phyloP scores from a whole-genome alignment of 2,329 filamentous ascomycete species.

The Apiospora aurea region DNA sequence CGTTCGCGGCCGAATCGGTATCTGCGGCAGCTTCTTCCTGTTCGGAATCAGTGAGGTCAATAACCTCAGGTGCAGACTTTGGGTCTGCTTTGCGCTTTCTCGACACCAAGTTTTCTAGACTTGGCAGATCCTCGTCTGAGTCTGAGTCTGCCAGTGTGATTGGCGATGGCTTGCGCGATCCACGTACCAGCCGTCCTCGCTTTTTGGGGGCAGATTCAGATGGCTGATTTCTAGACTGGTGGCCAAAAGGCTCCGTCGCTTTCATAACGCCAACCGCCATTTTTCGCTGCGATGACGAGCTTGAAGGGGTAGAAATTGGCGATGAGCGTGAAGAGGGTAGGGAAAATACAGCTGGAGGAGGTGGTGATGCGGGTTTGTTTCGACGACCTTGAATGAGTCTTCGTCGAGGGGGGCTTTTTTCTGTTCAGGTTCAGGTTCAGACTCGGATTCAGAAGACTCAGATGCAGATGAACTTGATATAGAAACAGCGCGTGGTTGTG shows the following conservation, averaged over 20 bases:
- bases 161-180: conserved; percentile 6
- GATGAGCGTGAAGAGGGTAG: conserved; percentile 42
- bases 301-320: conserved; percentile 37
- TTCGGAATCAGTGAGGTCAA: conserved; percentile 24
- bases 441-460: conserved; percentile 18
- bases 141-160: conserved; percentile 32
- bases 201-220: neutral
- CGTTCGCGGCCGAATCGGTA: conserved; percentile 23
- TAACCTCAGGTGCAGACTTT: conserved; percentile 11
- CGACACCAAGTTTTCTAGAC: conserved; percentile 24
- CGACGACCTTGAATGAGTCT: conserved; percentile 41
- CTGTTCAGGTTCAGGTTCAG: conserved; percentile 27
- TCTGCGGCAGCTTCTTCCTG: conserved; percentile 17
- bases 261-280: neutral
- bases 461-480: neutral
- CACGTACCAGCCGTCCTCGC: conserved; percentile 17
- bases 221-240: neutral
- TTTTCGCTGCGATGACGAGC: conserved; percentile 33
- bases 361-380: conserved; percentile 34
- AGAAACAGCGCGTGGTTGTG: neutral
- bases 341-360: conserved; percentile 41
- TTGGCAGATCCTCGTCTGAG: conserved; percentile 29
- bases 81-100: conserved; percentile 36
- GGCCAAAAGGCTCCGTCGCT: neutral
- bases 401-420: conserved; percentile 35